Conservation (phyloP, 805 yeast species). For the Nematodospora valgi region DNA sequence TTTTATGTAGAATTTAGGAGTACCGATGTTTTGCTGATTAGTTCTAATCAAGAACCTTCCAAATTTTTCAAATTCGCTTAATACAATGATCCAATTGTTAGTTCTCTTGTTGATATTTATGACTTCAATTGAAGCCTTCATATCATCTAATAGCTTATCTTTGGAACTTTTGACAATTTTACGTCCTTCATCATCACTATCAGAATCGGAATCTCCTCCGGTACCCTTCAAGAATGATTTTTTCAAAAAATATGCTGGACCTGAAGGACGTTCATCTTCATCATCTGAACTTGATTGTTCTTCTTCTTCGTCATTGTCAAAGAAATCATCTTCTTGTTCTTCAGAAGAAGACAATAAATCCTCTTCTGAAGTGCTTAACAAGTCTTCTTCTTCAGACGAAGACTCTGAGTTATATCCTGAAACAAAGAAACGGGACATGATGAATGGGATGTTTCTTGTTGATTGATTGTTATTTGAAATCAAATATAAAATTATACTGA, state of each 20-base stretch:
- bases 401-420: slow-evolving; percentile 57
- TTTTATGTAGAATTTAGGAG: slow-evolving; percentile 70
- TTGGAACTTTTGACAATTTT: slow-evolving; percentile 90
- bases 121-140: slow-evolving; percentile 60
- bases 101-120: slow-evolving; percentile 66
- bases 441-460: slow-evolving; percentile 8
- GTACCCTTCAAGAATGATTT: slow-evolving; percentile 44
- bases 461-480: slow-evolving; percentile 1
- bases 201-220: slow-evolving; percentile 39
- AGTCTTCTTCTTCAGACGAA: slow-evolving; percentile 50
- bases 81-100: slow-evolving; percentile 76
- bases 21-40: slow-evolving; percentile 69
- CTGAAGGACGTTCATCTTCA: slow-evolving; percentile 34
- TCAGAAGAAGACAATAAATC: slow-evolving; percentile 46
- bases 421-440: slow-evolving; percentile 90
- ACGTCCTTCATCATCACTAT: slow-evolving; percentile 66
- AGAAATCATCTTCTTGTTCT: slow-evolving; percentile 43
- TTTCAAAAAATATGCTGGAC: slow-evolving; percentile 56
- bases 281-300: slow-evolving; percentile 33
- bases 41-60: slow-evolving; percentile 64
- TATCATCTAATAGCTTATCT: slow-evolving; percentile 88
- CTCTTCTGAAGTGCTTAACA: slow-evolving; percentile 58
- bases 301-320: slow-evolving; percentile 26
- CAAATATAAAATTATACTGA: no score
- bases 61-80: slow-evolving; percentile 75